Base-by-base conservation (phyloP, 1,284 basidiomycete species). In the Fistulinella cinereoalba region DNA sequence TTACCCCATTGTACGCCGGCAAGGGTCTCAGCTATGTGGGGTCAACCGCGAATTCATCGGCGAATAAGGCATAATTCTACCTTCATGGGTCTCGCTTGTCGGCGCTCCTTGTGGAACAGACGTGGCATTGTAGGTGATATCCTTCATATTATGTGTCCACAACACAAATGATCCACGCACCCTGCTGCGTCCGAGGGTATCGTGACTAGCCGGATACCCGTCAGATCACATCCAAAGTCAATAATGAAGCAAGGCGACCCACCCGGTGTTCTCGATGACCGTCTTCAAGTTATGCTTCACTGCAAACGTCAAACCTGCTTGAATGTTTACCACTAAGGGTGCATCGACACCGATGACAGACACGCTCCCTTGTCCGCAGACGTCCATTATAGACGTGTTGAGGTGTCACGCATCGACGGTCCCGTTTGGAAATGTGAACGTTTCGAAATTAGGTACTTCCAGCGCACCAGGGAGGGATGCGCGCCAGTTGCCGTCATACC, bases 241-340 rank as follows among this genome's bases (percentile, higher is more conserved):
- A 15, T 6, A 2, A n/a, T 16, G 12, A n/a, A 25, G 9, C n/a
- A 4, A 41, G 18, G 22, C 16, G 23, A 53, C 65, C 19, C 52
- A 71, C 68, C 75, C 74, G 10, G 76, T 76, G 44, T 73, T 74
- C 56, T 77, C 79, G n/a, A 79, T 61, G 0, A 71, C 71, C 4
- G 76, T 49, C 8, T 69, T 70, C 18, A 77, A 56, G 46, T 76
- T 72, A 40, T 74, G 61, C 31, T 62, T 51, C 8, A 53, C 62
- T 0, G 72, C 45, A 41, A 61, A 61, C 1, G 18, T 33, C 5
- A 63, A 37, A 3, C 52, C 72, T 32, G 66, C 69, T 48, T 73
- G 70, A 4, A 78, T 55, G 49, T 74, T 72, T 15, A 44, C 49
- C 6, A 62, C 60, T 0, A 46, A 58, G 7, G 67, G 64, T 0